A percentile compares a stretch with the other conserved stretches of the same genome.
Evolutionary conservation across 192 early-diverging fungal species (phyloP).

Genomic region (Gorgonomyces haynaldii): DNA sequence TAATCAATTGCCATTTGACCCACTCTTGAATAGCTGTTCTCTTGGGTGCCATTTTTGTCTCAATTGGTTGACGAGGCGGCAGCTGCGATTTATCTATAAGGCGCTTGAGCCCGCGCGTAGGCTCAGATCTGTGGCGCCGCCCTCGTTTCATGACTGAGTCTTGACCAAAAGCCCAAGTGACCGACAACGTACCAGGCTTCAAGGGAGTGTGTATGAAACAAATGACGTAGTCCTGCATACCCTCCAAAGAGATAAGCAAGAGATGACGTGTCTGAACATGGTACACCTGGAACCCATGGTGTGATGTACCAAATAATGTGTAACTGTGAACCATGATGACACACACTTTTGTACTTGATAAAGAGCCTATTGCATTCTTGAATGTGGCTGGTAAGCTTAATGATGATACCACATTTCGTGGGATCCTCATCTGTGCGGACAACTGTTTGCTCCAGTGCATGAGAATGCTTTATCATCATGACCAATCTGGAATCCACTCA

Average conservation of each 20-base stretch:
- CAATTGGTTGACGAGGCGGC: not conserved
- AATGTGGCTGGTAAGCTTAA: too few relatives aligned
- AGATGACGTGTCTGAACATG: too few relatives aligned
- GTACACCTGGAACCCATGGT: too few relatives aligned
- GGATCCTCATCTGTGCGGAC: too few relatives aligned
- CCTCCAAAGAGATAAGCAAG: too few relatives aligned
- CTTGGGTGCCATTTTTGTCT: slow-evolving; percentile 4
- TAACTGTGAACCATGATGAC: too few relatives aligned
- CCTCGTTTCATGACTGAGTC: not conserved
- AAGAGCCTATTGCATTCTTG: too few relatives aligned
- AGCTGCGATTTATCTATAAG: not conserved
- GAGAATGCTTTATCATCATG: too few relatives aligned
- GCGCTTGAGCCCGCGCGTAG: not conserved
- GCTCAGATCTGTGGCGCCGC: not conserved
- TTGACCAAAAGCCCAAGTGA: not conserved
- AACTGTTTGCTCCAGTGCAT: too few relatives aligned
- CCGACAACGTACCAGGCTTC: not conserved
- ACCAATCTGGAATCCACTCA: not conserved
- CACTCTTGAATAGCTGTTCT: slow-evolving; percentile 16
- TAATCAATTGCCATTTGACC: slow-evolving; percentile 12
- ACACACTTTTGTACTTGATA: too few relatives aligned
- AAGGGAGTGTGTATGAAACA: not conserved
- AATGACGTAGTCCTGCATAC: not conserved
- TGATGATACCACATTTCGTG: too few relatives aligned
- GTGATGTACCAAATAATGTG: too few relatives aligned